Conservation (phyloP, 192 early-diverging fungal genomes). For the Coemansia sp. region DNA sequence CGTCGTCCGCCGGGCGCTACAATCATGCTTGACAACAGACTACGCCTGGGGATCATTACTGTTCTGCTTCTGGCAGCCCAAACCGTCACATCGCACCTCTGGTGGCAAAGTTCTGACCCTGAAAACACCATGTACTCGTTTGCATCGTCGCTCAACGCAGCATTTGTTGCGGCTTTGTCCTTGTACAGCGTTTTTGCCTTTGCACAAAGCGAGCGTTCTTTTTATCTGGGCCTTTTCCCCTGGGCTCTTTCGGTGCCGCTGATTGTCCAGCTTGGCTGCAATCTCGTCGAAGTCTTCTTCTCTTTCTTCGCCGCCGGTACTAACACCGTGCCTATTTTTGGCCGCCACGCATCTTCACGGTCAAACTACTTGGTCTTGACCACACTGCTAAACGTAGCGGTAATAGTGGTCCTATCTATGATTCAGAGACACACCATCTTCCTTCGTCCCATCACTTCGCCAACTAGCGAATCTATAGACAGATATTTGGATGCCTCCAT, state of each 20-base stretch:
- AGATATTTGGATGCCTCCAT: background rate
- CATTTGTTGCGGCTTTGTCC: background rate
- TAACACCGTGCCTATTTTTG: slow-evolving; percentile 18
- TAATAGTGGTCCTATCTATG: slow-evolving; percentile 1
- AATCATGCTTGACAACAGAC: too few relatives aligned
- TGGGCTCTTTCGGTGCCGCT: slow-evolving; percentile 15
- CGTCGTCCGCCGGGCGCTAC: slow-evolving; percentile 26
- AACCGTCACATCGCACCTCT: slow-evolving; percentile 1
- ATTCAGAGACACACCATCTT: slow-evolving; percentile 30
- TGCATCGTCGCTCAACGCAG: background rate
- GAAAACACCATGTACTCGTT: background rate
- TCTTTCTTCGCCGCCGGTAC: slow-evolving; percentile 31
- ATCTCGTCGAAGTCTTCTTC: slow-evolving; percentile 21
- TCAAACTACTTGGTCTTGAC: too few relatives aligned
- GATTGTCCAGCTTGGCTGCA: slow-evolving; percentile 6
- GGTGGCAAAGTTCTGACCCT: background rate
- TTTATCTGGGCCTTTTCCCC: slow-evolving; percentile 22
- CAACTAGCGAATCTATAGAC: background rate
- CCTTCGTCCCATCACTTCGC: slow-evolving; percentile 10
- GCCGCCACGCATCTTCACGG: slow-evolving; percentile 14
- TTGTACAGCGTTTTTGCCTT: background rate
- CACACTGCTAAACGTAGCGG: background rate
- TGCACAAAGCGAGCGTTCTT: slow-evolving; percentile 5
- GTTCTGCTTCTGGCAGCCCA: slow-evolving; percentile 7
- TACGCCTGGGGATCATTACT: too few relatives aligned